Evolutionary conservation across 306 rosid species (phyloP).

Genomic region (Geum urbanum): DNA sequence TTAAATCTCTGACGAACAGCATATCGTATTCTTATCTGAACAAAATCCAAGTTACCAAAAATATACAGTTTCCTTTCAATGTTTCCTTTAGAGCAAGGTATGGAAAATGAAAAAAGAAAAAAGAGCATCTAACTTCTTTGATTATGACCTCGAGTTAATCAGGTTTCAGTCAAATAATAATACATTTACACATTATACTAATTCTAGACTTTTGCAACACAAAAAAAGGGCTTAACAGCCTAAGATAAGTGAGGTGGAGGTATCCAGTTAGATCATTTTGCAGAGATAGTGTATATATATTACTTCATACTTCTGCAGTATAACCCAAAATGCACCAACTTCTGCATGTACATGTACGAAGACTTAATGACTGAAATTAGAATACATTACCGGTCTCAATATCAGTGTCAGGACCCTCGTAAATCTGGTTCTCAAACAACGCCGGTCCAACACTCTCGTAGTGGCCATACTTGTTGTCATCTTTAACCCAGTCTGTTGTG

Average conservation of each 20-base stretch:
- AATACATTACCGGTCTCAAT: constrained; percentile 73
- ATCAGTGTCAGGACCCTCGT: constrained; percentile 96
- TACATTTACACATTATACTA: not conserved
- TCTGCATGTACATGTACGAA: not conserved
- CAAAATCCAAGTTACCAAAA: not conserved
- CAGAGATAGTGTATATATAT: not conserved
- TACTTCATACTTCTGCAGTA: not conserved
- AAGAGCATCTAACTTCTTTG: not conserved
- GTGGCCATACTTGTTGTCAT: constrained; percentile 92
- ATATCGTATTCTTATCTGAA: not conserved
- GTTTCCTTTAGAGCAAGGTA: not conserved
- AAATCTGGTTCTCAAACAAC: constrained; percentile 81
- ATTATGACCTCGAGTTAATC: not conserved
- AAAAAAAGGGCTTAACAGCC: not conserved
- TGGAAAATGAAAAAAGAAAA: not conserved
- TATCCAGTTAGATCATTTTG: not conserved
- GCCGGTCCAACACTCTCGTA: constrained; percentile 63
- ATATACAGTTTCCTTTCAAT: not conserved
- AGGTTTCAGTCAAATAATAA: not conserved
- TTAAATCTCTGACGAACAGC: not conserved
- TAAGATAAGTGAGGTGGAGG: not conserved
- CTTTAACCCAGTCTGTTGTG: constrained; percentile 93
- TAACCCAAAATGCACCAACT: not conserved
- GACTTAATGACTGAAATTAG: not conserved
- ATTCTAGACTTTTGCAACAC: not conserved